Percentiles rank a stretch among this genome's conserved stretches.
Conservation (phyloP, 1,284 basidiomycete genomes). For the Gymnopus androsaceus region DNA sequence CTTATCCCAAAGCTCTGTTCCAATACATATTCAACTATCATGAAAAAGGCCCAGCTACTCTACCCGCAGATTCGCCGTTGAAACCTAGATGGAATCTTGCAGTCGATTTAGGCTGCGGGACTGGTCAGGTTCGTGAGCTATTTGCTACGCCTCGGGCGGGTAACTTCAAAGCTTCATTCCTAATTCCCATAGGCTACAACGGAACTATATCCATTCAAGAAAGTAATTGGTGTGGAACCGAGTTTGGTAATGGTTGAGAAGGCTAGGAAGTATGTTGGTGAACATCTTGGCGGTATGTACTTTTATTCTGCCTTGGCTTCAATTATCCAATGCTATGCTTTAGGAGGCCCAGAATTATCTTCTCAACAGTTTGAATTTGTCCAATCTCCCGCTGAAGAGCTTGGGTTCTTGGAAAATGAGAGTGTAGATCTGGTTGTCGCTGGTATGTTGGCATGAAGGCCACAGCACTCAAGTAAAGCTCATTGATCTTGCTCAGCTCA, state of each 20-base stretch:
- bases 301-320: conserved; percentile 6
- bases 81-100: conserved; percentile 57
- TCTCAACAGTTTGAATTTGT: conserved; percentile 45
- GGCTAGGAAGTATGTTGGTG: conserved; percentile 45
- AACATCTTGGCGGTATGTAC: conserved; percentile 1
- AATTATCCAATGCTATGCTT: neutral
- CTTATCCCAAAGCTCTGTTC: conserved; percentile 66
- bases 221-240: conserved; percentile 75
- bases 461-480: neutral
- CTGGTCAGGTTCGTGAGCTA: too few relatives aligned
- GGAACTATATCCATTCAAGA: conserved; percentile 61
- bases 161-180: neutral
- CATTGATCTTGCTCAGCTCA: conserved; percentile 54
- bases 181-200: conserved; percentile 60
- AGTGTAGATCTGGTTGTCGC: conserved; percentile 77
- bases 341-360: neutral
- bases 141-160: too few relatives aligned
- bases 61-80: conserved; percentile 26
- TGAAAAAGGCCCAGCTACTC: conserved; percentile 21
- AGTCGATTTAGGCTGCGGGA: conserved; percentile 83
- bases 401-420: conserved; percentile 51
- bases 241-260: conserved; percentile 71
- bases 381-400: conserved; percentile 57
- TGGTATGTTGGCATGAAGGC: conserved; percentile 48
- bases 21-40: conserved; percentile 65